These are phyloP conservation scores for Cyclotella kingstonii DNA, from an alignment of 108 stramenopile genomes.

Conservation along the genomic window DNA sequence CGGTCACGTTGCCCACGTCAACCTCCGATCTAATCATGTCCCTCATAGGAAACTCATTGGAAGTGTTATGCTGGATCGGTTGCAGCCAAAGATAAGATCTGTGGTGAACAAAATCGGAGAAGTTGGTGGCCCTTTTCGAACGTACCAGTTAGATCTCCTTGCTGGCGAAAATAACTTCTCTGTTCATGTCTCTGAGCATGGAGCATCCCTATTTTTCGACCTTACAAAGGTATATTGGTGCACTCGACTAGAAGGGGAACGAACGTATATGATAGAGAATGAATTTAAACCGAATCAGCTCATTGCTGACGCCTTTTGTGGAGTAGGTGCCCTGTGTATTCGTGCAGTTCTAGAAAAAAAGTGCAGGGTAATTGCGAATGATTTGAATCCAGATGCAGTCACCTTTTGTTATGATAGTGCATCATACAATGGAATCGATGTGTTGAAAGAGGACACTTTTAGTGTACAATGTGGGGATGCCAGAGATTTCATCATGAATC, in stretches of 20 bases:
- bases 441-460: conserved; percentile 22
- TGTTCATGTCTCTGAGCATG: conserved; percentile 80
- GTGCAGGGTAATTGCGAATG: conserved; percentile 80
- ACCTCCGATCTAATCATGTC: conserved; percentile 75
- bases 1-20: conserved; percentile 96
- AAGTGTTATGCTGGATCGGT: conserved; percentile 84
- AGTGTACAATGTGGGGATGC: conserved; percentile 65
- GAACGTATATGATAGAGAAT: conserved; percentile 65
- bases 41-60: conserved; percentile 89
- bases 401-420: conserved; percentile 54
- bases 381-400: conserved; percentile 83
- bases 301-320: conserved; percentile 93
- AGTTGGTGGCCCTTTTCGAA: conserved; percentile 90
- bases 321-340: conserved; percentile 94
- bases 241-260: conserved; percentile 85
- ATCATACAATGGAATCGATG: conserved; percentile 38
- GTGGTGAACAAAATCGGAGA: conserved; percentile 95
- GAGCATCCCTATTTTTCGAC: conserved; percentile 81
- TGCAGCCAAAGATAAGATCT: conserved; percentile 63
- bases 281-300: conserved; percentile 51
- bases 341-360: conserved; percentile 56
- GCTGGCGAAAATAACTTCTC: conserved; percentile 75
- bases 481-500: conserved; percentile 72
- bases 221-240: conserved; percentile 95
- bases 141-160: conserved; percentile 90